These are phyloP conservation scores for Metschnikowia matae DNA, from an alignment of 805 yeast species.

Conservation along the genomic window DNA sequence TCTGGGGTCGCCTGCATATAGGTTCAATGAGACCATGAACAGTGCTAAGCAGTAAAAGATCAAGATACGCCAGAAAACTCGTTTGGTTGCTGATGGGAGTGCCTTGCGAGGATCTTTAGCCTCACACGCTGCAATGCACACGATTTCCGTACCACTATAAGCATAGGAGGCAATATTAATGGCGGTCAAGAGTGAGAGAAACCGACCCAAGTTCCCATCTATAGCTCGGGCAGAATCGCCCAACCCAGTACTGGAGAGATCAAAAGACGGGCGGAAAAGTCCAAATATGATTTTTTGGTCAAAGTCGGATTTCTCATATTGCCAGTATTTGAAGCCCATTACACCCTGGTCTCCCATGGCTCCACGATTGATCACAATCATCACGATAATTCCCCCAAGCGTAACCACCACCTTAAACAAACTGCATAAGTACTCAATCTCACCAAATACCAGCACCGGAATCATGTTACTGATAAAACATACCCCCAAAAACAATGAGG, in stretches of 20 bases:
- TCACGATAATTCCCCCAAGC: conserved; percentile 51
- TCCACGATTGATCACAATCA: conserved; percentile 64
- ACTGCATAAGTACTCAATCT: conserved; percentile 62
- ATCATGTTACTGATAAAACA: conserved; percentile 52
- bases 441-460: conserved; percentile 72
- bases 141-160: conserved; percentile 78
- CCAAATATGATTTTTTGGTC: conserved; percentile 56
- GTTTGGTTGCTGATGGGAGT: conserved; percentile 69
- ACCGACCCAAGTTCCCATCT: conserved; percentile 56
- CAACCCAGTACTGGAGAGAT: conserved; percentile 54
- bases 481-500: conserved; percentile 52
- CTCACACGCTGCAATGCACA: conserved; percentile 81
- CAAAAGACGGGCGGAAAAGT: conserved; percentile 68
- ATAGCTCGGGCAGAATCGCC: conserved; percentile 52
- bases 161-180: conserved; percentile 66
- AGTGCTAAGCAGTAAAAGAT: conserved; percentile 63
- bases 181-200: conserved; percentile 59
- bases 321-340: conserved; percentile 75
- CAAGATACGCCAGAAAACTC: conserved; percentile 68
- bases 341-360: conserved; percentile 35
- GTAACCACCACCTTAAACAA: conserved; percentile 53
- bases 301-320: conserved; percentile 45
- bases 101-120: conserved; percentile 77
- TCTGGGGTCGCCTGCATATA: conserved; percentile 77
- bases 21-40: conserved; percentile 65